Evolutionary conservation across 257 asterid species (phyloP).

Genomic region (Dorcoceras hygrometricum): DNA sequence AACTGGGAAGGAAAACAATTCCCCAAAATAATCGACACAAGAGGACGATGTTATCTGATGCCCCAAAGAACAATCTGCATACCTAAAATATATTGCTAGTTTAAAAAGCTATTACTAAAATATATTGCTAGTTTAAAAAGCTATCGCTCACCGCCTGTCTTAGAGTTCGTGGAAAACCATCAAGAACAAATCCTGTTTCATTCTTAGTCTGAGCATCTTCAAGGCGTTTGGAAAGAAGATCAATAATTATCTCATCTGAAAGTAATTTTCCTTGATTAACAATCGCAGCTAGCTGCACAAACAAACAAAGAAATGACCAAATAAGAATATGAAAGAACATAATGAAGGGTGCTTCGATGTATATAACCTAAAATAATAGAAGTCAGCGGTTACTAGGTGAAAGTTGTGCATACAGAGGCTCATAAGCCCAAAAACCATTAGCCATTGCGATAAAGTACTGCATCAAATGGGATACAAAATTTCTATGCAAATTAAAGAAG

Average conservation of each 20-base stretch:
- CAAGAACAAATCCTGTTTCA: constrained; percentile 88
- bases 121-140: constrained; percentile 2
- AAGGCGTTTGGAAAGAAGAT: constrained; percentile 81
- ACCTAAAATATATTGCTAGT: constrained; percentile 1
- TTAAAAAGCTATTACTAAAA: no score
- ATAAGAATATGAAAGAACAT: constrained; percentile 6
- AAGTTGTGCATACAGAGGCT: constrained; percentile 7
- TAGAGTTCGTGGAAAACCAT: constrained; percentile 97
- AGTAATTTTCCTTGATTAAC: constrained; percentile 83
- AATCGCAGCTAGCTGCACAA: constrained; percentile 74
- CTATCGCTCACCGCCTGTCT: constrained; percentile 81
- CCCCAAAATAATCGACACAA: no score
- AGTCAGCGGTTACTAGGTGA: neutral
- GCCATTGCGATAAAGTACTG: neutral
- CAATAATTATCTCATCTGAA: constrained; percentile 84
- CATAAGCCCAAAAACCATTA: constrained; percentile 21
- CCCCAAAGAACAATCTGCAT: neutral
- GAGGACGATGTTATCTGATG: neutral
- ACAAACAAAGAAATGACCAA: constrained; percentile 17
- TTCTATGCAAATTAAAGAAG: neutral
- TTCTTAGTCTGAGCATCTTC: constrained; percentile 77
- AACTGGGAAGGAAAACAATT: neutral
- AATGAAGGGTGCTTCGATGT: constrained; percentile 3
- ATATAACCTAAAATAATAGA: neutral
- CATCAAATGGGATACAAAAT: neutral